Percentiles rank a stretch among this genome's conserved stretches.
phyloP scores from a whole-genome alignment of 1,139 yeast genomes.

The Suhomyces ambrosiae region DNA sequence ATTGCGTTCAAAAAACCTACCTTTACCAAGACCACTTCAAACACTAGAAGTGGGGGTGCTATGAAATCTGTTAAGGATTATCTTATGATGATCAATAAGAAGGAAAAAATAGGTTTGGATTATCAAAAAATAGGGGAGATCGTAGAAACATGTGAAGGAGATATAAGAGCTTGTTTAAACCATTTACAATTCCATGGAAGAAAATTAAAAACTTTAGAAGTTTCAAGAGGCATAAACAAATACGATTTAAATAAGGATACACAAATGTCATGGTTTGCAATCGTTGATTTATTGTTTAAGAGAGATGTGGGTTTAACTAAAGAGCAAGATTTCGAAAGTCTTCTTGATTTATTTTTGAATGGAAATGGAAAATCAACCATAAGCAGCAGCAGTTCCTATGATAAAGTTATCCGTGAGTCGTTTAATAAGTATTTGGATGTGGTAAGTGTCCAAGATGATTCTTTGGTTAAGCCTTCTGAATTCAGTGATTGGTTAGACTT shows the following conservation, averaged over 20 bases:
- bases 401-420: conserved; percentile 71
- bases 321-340: conserved; percentile 47
- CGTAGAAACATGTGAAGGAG: conserved; percentile 76
- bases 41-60: conserved; percentile 39
- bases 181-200: conserved; percentile 69
- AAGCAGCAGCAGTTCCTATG: conserved; percentile 52
- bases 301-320: conserved; percentile 50
- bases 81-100: conserved; percentile 33
- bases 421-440: conserved; percentile 61
- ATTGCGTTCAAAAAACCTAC: conserved; percentile 63
- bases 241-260: conserved; percentile 45
- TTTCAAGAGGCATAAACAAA: conserved; percentile 7
- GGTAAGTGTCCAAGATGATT: conserved; percentile 63
- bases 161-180: conserved; percentile 83
- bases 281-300: conserved; percentile 57
- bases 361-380: conserved; percentile 46
- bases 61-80: conserved; percentile 44
- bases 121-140: conserved; percentile 49
- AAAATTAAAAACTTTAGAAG: conserved; percentile 18
- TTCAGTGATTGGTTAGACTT: conserved; percentile 80
- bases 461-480: conserved; percentile 59
- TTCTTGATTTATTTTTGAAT: conserved; percentile 38
- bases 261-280: conserved; percentile 60
- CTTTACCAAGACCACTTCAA: conserved; percentile 44
- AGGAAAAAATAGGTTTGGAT: conserved; percentile 37